phyloP scores from a whole-genome alignment of 2,329 filamentous ascomycete species.

The Pyricularia grisea region DNA sequence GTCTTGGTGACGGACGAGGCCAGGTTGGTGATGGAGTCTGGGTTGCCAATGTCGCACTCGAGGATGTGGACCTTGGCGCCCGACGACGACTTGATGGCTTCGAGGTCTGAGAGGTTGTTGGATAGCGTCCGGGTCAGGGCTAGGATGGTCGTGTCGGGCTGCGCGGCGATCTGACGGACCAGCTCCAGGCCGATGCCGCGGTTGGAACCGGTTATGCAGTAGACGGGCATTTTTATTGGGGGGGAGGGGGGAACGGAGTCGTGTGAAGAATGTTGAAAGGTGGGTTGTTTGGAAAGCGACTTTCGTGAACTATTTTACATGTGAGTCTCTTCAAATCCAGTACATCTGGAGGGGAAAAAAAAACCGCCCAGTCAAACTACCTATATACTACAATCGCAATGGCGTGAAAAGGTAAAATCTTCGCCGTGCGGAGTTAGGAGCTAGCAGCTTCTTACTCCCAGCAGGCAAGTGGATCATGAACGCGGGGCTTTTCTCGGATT shows the following conservation, averaged over 20 bases:
- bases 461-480: not conserved
- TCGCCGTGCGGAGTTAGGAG: not conserved
- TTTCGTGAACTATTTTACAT: not conserved
- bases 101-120: conserved; percentile 18
- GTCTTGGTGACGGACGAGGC: conserved; percentile 13
- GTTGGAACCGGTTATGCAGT: conserved; percentile 22
- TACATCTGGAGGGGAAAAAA: not conserved
- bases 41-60: conserved; percentile 21
- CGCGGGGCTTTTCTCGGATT: not conserved
- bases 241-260: not conserved
- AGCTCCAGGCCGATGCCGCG: conserved; percentile 21
- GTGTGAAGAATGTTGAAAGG: not conserved
- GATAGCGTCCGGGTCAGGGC: conserved; percentile 14
- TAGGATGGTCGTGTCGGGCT: conserved; percentile 17
- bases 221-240: conserved; percentile 21
- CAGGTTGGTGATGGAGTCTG: conserved; percentile 20
- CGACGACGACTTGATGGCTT: conserved; percentile 9
- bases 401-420: not conserved
- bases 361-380: not conserved
- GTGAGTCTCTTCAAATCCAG: not conserved
- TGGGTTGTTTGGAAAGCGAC: not conserved
- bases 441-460: not conserved
- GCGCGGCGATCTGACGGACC: conserved; percentile 18
- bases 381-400: not conserved
- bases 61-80: conserved; percentile 15